A percentile compares a stretch with the other conserved stretches of the same genome.
These are phyloP conservation scores for Turritis glabra DNA, from an alignment of 345 rosid genomes.

Conservation along the genomic window DNA sequence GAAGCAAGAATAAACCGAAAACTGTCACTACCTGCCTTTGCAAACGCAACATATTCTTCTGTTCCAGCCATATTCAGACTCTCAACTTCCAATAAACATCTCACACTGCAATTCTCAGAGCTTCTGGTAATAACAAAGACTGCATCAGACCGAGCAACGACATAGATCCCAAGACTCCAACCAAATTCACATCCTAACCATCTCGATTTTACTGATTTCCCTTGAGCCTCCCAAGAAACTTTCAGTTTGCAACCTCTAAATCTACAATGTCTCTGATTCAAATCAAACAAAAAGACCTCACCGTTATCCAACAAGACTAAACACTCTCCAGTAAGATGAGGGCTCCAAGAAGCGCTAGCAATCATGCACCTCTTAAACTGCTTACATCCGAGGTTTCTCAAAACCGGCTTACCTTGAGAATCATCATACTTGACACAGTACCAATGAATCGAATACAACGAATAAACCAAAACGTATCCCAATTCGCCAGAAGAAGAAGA, in stretches of 20 bases:
- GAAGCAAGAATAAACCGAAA: conserved; percentile 67
- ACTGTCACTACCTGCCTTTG: conserved; percentile 45
- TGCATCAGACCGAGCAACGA: conserved; percentile 58
- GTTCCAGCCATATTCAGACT: conserved; percentile 42
- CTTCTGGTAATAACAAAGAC: conserved; percentile 58
- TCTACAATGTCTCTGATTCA: conserved; percentile 36
- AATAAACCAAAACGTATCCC: conserved; percentile 59
- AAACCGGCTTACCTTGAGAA: conserved; percentile 34
- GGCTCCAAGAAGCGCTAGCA: conserved; percentile 58
- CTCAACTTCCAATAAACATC: conserved; percentile 51
- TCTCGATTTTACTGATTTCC: conserved; percentile 26
- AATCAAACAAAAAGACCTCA: conserved; percentile 57
- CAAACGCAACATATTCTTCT: conserved; percentile 54
- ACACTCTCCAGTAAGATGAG: conserved; percentile 50
- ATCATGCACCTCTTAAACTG: conserved; percentile 50
- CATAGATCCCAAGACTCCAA: conserved; percentile 57
- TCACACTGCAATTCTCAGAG: conserved; percentile 41
- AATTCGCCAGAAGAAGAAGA: conserved; percentile 31
- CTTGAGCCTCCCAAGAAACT: conserved; percentile 46
- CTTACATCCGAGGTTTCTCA: conserved; percentile 49
- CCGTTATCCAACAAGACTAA: conserved; percentile 63
- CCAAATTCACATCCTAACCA: conserved; percentile 74
- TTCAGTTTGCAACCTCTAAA: conserved; percentile 50
- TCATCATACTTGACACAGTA: conserved; percentile 43
- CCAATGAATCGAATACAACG: conserved; percentile 59